Percentiles rank a stretch among this genome's conserved stretches.
Conservation (phyloP, 805 yeast species). For the Scheffersomyces ergatensis region DNA sequence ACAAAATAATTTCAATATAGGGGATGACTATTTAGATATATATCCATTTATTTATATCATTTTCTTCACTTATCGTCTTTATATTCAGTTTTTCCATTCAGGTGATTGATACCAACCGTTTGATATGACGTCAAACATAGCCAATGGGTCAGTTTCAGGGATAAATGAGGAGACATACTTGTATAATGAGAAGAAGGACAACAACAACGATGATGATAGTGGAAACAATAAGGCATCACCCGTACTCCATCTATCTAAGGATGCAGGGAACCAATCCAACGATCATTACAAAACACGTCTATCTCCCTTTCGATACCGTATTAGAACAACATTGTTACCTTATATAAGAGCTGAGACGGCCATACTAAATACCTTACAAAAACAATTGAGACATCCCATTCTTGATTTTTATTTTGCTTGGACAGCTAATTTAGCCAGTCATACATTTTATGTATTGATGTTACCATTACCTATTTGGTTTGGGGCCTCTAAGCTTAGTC, state of each 20-base stretch:
- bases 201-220: not conserved
- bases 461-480: slow-evolving; percentile 85
- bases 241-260: slow-evolving; percentile 31
- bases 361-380: slow-evolving; percentile 57
- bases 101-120: no score
- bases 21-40: no score
- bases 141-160: not conserved
- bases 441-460: slow-evolving; percentile 88
- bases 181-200: not conserved
- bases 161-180: not conserved
- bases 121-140: no score
- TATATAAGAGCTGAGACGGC: slow-evolving; percentile 64
- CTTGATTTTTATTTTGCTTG: slow-evolving; percentile 79
- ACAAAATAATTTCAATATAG: no score
- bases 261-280: slow-evolving; percentile 73
- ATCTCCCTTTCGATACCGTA: slow-evolving; percentile 50
- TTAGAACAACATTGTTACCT: slow-evolving; percentile 56
- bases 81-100: no score
- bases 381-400: slow-evolving; percentile 39
- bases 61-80: no score
- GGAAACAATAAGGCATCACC: not conserved
- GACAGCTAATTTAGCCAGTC: slow-evolving; percentile 88
- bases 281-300: slow-evolving; percentile 64
- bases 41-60: no score
- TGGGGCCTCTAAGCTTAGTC: slow-evolving; percentile 54